Conservation (phyloP, 2,329 filamentous ascomycete species). For the Aspergillus sp. region DNA sequence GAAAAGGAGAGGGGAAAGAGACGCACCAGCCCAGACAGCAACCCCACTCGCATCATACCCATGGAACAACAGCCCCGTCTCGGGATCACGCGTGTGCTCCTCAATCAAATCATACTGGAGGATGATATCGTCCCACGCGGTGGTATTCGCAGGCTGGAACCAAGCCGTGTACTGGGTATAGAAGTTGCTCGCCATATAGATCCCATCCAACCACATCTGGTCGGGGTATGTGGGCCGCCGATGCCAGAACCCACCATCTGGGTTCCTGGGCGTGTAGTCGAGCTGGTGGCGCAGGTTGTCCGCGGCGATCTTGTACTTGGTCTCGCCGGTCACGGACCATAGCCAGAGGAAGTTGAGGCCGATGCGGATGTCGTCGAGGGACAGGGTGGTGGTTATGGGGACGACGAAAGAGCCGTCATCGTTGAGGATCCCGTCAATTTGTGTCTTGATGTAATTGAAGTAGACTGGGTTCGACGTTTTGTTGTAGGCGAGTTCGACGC, state of each 20-base stretch:
- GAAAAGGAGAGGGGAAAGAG: background rate
- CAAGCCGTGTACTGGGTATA: conserved; percentile 22
- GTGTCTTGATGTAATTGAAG: conserved; percentile 18
- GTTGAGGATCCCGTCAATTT: conserved; percentile 18
- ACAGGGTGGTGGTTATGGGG: conserved; percentile 12
- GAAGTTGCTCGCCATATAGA: conserved; percentile 24
- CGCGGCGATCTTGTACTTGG: conserved; percentile 23
- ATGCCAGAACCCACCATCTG: conserved; percentile 23
- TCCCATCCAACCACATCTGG: conserved; percentile 26
- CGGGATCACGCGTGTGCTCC: conserved; percentile 11
- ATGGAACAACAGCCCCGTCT: conserved; percentile 17
- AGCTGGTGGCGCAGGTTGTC: conserved; percentile 20
- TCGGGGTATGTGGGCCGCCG: conserved; percentile 23
- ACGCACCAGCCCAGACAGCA: conserved; percentile 24
- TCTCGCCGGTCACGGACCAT: conserved; percentile 19
- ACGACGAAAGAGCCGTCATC: conserved; percentile 15
- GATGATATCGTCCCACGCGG: conserved; percentile 24
- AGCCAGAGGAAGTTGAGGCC: conserved; percentile 20
- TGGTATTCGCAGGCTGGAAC: conserved; percentile 20
- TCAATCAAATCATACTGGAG: conserved; percentile 24
- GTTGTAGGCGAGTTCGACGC: conserved; percentile 23
- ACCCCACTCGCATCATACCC: conserved; percentile 19
- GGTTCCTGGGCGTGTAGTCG: conserved; percentile 21
- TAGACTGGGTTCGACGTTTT: conserved; percentile 16
- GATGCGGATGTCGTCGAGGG: conserved; percentile 23